Evolutionary conservation across 2,329 filamentous ascomycete species (phyloP), one percentile per base, ranked within the genome.

Genomic region (Proliferodiscus dingleyae): DNA sequence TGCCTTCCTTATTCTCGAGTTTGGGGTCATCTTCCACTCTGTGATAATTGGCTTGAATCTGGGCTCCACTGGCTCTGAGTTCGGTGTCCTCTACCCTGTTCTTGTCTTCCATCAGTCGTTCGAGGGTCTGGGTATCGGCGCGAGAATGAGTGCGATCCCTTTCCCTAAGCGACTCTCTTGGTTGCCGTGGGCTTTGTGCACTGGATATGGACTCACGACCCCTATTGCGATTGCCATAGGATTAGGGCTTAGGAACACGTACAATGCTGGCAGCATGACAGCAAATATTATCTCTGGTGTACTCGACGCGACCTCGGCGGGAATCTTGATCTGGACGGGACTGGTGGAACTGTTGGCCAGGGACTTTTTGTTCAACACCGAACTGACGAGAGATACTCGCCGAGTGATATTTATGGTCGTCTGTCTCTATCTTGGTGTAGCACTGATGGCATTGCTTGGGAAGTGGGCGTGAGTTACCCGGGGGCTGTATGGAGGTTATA

Each of bases 101-200:
- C 68, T 83, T 1, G 72, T 80, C 45, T 82, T 83, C 65, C 79
- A 83, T 54, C 79, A 83, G 57, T 72, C 75, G 9, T 83, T 82
- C 47, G 79, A 83, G 54, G 78, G 79, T 41, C 71, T 83, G 0
- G 79, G 78, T 61, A 76, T 83, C 29, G 79, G 79, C 11, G 75
- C 78, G 0, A 70, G 79, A 39, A 73, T 83, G 61, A 75, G 75
- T 4, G 70, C 72, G 18, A 78, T 81, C 16, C 74, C 71, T 0
- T 78, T 75, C 56, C 68, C 68, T 5, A 61, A 57, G 13, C 60
- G 64, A 18, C 47, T 62, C 0, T 61, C 54, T 26, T 73, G 68
- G 68, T 54, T 77, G 38, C 74, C 74, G 1, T 78, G 72, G 71
- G 40, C 65, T 0, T 60, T 78, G 1, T 75, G 73, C 49, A 23